Conservation (phyloP, 495 filamentous ascomycete genomes). For the Clavariopsis aquatica region DNA sequence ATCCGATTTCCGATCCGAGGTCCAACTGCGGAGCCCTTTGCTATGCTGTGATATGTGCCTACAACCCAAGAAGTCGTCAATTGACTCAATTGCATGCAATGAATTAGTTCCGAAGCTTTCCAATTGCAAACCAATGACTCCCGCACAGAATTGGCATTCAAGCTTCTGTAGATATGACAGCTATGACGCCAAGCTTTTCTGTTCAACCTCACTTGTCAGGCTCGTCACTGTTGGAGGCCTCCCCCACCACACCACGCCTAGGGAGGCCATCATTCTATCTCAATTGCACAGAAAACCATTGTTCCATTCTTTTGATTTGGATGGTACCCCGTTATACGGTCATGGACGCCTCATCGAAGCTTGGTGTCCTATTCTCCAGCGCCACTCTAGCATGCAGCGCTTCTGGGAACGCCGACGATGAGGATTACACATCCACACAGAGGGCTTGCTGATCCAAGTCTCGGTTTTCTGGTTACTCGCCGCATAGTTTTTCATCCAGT, state of each 20-base stretch:
- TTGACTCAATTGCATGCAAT: slow-evolving; percentile 14
- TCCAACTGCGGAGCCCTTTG: slow-evolving; percentile 7
- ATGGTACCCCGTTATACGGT: neutral
- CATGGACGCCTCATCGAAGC: neutral
- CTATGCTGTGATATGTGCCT: slow-evolving; percentile 1
- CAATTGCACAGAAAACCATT: neutral
- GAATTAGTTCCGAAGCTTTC: slow-evolving; percentile 7
- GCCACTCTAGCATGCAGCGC: neutral
- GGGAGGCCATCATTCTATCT: neutral
- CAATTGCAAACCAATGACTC: neutral
- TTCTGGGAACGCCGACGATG: neutral
- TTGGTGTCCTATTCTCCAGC: too few relatives aligned
- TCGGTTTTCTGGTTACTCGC: neutral
- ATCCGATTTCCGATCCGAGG: slow-evolving; percentile 23
- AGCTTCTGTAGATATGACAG: slow-evolving; percentile 12
- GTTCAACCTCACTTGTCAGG: slow-evolving; percentile 31
- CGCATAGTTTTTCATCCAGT: neutral
- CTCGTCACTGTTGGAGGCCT: neutral
- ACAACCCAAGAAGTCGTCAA: neutral
- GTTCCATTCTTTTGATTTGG: neutral
- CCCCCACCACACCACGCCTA: slow-evolving; percentile 9
- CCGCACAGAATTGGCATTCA: slow-evolving; percentile 6
- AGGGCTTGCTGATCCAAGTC: neutral
- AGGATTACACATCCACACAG: neutral
- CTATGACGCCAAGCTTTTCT: slow-evolving; percentile 28